Conservation (phyloP, 1,284 basidiomycete species). For the Ustilago hordei region DNA sequence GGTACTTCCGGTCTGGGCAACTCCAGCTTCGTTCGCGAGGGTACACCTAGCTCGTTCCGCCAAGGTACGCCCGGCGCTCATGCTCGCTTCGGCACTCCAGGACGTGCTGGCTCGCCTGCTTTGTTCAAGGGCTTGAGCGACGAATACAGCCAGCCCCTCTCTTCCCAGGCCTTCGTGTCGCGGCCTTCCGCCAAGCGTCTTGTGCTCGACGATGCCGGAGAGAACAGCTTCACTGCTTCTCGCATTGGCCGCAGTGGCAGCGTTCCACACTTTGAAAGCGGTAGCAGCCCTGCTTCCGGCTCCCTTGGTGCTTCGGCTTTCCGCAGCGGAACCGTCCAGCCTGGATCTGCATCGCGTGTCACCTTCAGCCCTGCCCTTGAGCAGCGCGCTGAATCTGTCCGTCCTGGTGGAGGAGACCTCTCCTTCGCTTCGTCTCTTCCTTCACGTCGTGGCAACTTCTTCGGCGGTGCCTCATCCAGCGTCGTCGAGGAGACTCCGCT, state of each 20-base stretch:
- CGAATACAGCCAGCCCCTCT: conserved; percentile 62
- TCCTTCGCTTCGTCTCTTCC: conserved; percentile 56
- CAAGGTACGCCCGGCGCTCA: conserved; percentile 62
- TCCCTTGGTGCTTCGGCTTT: conserved; percentile 40
- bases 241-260: conserved; percentile 51
- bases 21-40: conserved; percentile 52
- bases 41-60: conserved; percentile 59
- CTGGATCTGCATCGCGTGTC: conserved; percentile 46
- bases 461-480: conserved; percentile 30
- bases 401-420: conserved; percentile 51
- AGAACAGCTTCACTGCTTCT: conserved; percentile 45
- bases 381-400: conserved; percentile 49
- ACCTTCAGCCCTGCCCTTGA: conserved; percentile 64
- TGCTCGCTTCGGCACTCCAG: conserved; percentile 41
- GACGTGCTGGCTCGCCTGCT: conserved; percentile 63
- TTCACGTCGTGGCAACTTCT: conserved; percentile 48
- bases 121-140: conserved; percentile 74
- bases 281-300: conserved; percentile 39
- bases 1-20: conserved; percentile 45
- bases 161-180: conserved; percentile 75
- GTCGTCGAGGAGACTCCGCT: conserved; percentile 50
- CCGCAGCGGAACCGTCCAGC: conserved; percentile 51
- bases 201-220: conserved; percentile 76
- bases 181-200: conserved; percentile 94
- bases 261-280: conserved; percentile 45